Evolutionary conservation across 73 alveolate species (phyloP).

Genomic region (Tetrahymena malaccensis): DNA sequence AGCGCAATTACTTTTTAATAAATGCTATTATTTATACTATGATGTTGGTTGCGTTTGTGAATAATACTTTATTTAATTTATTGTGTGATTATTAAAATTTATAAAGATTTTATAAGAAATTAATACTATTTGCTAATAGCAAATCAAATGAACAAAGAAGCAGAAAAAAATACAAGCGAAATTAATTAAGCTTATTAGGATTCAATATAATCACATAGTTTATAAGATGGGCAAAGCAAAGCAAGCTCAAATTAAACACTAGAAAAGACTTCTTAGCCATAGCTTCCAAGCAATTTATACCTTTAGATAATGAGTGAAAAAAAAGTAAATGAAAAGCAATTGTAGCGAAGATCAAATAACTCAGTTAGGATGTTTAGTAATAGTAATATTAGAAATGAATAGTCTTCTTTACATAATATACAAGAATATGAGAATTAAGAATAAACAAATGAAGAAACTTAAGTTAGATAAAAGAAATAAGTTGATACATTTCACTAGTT

Average conservation of each 20-base stretch:
- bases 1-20: neutral
- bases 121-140: neutral
- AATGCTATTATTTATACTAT: neutral
- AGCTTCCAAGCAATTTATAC: neutral
- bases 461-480: neutral
- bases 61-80: too few relatives aligned
- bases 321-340: neutral
- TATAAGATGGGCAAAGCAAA: neutral
- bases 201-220: neutral
- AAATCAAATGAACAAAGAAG: neutral
- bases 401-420: neutral
- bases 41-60: neutral
- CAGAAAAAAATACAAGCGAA: neutral
- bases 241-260: neutral
- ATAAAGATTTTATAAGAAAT: neutral
- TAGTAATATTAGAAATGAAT: neutral
- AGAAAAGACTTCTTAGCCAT: neutral
- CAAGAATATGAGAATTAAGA: neutral
- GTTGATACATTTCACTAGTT: neutral
- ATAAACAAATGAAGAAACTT: neutral
- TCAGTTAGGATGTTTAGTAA: neutral
- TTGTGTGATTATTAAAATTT: neutral
- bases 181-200: neutral
- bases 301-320: neutral
- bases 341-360: neutral